phyloP scores from a whole-genome alignment of 2,329 filamentous ascomycete genomes.

The Aspergillus neotritici region DNA sequence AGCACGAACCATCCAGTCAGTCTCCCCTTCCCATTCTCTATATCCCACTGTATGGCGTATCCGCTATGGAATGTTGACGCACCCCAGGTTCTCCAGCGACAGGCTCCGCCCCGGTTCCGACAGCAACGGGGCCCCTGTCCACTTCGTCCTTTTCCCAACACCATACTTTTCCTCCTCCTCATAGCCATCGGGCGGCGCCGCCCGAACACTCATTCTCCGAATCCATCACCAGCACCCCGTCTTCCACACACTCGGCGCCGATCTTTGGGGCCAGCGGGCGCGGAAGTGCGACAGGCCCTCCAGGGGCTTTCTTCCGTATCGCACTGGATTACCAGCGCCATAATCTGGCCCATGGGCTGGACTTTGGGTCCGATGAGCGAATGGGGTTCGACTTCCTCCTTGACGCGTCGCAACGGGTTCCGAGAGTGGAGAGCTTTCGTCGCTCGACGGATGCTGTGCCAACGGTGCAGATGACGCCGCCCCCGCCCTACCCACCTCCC shows the following conservation, averaged over 20 bases:
- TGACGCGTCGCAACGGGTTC: constrained; percentile 53
- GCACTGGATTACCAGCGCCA: constrained; percentile 41
- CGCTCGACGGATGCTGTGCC: constrained; percentile 23
- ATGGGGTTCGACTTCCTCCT: constrained; percentile 70
- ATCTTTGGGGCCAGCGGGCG: constrained; percentile 19
- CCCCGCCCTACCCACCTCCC: constrained; percentile 20
- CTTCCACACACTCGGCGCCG: constrained; percentile 26
- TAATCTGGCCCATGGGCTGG: constrained; percentile 49
- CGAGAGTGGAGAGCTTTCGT: constrained; percentile 46
- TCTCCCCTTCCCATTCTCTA: no score
- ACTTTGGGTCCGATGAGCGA: constrained; percentile 56
- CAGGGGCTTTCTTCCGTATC: constrained; percentile 30
- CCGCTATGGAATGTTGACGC: no score
- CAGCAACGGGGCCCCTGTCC: constrained; percentile 13
- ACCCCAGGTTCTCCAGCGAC: constrained; percentile 10
- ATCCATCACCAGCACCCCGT: constrained; percentile 25
- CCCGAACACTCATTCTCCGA: constrained; percentile 26
- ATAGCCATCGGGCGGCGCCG: constrained; percentile 12
- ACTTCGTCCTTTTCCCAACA: constrained; percentile 25
- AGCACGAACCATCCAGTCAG: constrained; percentile 33
- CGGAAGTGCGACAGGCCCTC: constrained; percentile 18
- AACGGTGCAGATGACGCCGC: constrained; percentile 15
- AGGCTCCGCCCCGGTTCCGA: constrained; percentile 13
- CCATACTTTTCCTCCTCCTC: constrained; percentile 19
- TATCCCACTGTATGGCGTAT: no score